phyloP scores from a whole-genome alignment of 2,329 filamentous ascomycete genomes.

The Colletotrichum musae region DNA sequence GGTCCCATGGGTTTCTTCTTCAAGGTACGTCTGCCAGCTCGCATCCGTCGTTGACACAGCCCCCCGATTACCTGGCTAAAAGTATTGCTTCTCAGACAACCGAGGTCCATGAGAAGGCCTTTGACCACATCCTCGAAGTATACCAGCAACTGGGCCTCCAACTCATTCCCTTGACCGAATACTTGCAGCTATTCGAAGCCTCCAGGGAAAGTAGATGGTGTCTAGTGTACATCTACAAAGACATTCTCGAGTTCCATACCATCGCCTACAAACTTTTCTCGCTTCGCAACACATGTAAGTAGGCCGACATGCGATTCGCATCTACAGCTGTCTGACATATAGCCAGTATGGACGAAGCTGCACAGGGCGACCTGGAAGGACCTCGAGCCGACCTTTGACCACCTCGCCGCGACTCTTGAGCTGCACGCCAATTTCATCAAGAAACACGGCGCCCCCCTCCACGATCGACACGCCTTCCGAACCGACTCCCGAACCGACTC shows the following conservation, averaged over 20 bases:
- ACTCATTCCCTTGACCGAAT: slow-evolving; percentile 11
- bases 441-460: slow-evolving; percentile 1
- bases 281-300: slow-evolving; percentile 26
- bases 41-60: neutral
- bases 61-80: neutral
- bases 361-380: slow-evolving; percentile 37
- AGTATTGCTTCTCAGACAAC: slow-evolving; percentile 11
- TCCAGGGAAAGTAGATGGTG: slow-evolving; percentile 6
- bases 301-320: neutral
- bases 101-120: slow-evolving; percentile 28
- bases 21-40: slow-evolving; percentile 26
- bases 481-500: slow-evolving; percentile 29
- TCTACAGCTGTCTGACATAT: neutral
- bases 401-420: slow-evolving; percentile 9
- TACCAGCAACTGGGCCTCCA: slow-evolving; percentile 30
- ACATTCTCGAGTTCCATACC: slow-evolving; percentile 28
- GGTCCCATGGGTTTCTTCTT: slow-evolving; percentile 47
- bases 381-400: slow-evolving; percentile 11
- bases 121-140: slow-evolving; percentile 39
- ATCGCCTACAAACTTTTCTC: slow-evolving; percentile 31
- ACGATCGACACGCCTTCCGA: neutral
- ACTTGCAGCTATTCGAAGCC: slow-evolving; percentile 3
- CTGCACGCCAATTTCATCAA: slow-evolving; percentile 11
- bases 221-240: slow-evolving; percentile 32
- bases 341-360: slow-evolving; percentile 27